Base-by-base conservation (phyloP, 352 stramenopile species). In the Pythium utonaiense region DNA sequence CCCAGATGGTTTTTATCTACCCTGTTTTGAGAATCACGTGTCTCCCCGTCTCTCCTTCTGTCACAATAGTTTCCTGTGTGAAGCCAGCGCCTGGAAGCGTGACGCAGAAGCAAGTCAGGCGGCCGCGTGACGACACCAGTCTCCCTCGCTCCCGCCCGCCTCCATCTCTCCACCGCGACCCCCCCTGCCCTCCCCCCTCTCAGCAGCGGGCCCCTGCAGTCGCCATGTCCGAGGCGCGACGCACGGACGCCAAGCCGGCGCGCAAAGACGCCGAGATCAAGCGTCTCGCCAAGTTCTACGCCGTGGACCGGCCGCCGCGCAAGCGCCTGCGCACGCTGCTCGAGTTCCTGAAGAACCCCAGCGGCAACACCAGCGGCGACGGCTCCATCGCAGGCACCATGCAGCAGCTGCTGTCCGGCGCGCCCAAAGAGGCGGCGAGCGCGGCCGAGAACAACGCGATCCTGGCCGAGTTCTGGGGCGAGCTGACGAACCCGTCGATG, bases 281-380 rank as follows among this genome's bases (percentile, higher is more conserved):
- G 77, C 84, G 85, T 10, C 77, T 96, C 33, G 79, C 78, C 57
- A 93, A 93, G 70, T 96, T 96, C 79, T 96, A 86, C 60, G 79
- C 83, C 22, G 64, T 83, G 33, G 86, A 94, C 64, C 81, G 86
- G 1, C 83, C 85, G 25, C 84, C 84, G 25, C 84, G 86, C 53
- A 95, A 95, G 74, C 84, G 86, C 7, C 69, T 95, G 61, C 81
- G 80, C 57, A 93, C 80, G 36, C 62, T 93, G 53, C 67, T 95
- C 54, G 86, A 95, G 59, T 95, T 91, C 66, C 73, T 95, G 28
- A 91, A 91, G 71, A 80, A 74, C 22, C 66, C 77, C 0, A 69
- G 63, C 7, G 65, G 64, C 42, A 60, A 57, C 41, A 55, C 75
- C 0, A 66, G 71, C 10, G 67, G 71, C 12, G 69, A 75, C 31